phyloP scores from a whole-genome alignment of 225 moss, liverwort and hornwort species.

The Pseudisothecium myosuroides region DNA sequence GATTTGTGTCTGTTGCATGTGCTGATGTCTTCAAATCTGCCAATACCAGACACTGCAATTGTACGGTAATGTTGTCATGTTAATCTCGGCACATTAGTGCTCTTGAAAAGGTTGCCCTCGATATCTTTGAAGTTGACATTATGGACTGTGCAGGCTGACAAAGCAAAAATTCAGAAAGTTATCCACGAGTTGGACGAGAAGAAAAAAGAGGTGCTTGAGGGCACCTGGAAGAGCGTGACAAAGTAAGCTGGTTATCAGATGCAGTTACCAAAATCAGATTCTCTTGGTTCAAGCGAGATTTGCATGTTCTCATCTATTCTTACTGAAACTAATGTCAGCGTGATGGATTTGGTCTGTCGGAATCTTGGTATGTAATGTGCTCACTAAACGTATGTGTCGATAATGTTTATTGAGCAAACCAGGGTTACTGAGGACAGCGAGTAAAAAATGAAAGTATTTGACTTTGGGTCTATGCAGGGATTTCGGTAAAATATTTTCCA shows the following conservation, averaged over 20 bases:
- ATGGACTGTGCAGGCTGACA: constrained; percentile 61
- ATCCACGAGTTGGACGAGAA: constrained; percentile 96
- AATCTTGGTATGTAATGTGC: background rate
- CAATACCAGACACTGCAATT: background rate
- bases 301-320: background rate
- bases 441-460: background rate
- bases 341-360: background rate
- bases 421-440: background rate
- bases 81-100: background rate
- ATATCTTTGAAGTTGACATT: background rate
- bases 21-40: background rate
- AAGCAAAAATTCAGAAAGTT: constrained; percentile 87
- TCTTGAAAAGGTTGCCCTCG: background rate
- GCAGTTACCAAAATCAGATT: background rate
- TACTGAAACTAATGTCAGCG: background rate
- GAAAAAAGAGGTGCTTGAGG: constrained; percentile 69
- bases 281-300: background rate
- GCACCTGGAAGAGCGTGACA: constrained; percentile 82
- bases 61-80: background rate
- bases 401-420: background rate
- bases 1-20: background rate
- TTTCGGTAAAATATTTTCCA: constrained; percentile 96
- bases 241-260: constrained; percentile 24
- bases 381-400: background rate
- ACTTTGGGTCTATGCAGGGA: constrained; percentile 37